phyloP scores from a whole-genome alignment of 345 rosid genomes.

The Salix brachista region DNA sequence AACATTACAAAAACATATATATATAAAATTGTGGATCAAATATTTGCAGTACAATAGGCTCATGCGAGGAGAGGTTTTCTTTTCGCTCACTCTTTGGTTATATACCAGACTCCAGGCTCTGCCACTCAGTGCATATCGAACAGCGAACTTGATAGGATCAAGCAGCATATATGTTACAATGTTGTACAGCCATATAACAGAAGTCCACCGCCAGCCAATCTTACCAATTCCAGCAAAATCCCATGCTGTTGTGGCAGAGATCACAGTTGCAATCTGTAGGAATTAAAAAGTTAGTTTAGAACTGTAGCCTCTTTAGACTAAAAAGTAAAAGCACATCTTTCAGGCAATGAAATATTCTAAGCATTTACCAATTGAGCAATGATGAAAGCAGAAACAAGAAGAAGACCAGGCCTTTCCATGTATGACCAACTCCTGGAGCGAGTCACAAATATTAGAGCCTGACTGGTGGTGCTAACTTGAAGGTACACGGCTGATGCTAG shows the following conservation, averaged over 20 bases:
- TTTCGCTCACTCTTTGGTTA: slow-evolving; percentile 55
- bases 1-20: too few relatives aligned
- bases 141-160: slow-evolving; percentile 81
- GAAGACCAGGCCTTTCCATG: slow-evolving; percentile 56
- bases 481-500: too few relatives aligned
- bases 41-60: neutral
- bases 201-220: slow-evolving; percentile 80
- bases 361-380: slow-evolving; percentile 51
- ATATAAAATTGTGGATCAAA: too few relatives aligned
- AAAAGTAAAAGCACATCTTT: neutral
- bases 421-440: slow-evolving; percentile 66
- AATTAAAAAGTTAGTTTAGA: neutral
- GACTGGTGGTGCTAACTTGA: too few relatives aligned
- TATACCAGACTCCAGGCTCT: slow-evolving; percentile 65
- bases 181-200: slow-evolving; percentile 76
- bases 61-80: neutral
- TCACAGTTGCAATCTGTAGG: slow-evolving; percentile 56
- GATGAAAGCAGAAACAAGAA: slow-evolving; percentile 69
- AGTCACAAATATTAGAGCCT: slow-evolving; percentile 64
- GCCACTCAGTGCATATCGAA: slow-evolving; percentile 71
- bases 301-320: neutral
- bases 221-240: slow-evolving; percentile 54
- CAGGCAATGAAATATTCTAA: neutral
- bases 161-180: slow-evolving; percentile 55
- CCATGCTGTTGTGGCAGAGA: slow-evolving; percentile 59